phyloP scores from a whole-genome alignment of 441 rosid species.

The Rhodomyrtus psidioides region DNA sequence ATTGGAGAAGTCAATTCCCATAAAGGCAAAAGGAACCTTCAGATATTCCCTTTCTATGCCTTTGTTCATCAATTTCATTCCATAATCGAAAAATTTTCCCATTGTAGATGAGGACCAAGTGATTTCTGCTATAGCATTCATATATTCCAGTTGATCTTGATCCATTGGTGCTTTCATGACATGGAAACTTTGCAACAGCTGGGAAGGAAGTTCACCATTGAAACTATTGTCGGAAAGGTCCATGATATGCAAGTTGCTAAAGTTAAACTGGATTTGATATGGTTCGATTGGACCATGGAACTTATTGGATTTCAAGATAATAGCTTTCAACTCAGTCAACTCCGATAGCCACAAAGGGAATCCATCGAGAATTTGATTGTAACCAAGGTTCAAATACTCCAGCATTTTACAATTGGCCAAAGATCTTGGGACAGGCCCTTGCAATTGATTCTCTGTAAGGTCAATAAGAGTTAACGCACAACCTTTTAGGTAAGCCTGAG shows the following conservation, averaged over 20 bases:
- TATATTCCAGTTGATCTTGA: not conserved
- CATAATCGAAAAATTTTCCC: too few species aligned
- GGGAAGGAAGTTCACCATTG: too few species aligned
- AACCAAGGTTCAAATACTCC: not conserved
- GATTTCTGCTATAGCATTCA: too few species aligned
- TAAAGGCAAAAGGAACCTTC: too few species aligned
- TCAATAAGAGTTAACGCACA: fast-evolving
- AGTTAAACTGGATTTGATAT: too few species aligned
- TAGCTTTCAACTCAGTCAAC: not conserved
- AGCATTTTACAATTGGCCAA: not conserved
- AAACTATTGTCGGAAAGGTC: too few species aligned
- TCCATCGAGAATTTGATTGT: not conserved
- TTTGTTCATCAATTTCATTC: too few species aligned
- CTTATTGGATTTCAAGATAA: not conserved
- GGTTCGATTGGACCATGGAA: not conserved
- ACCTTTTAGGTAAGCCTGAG: not conserved
- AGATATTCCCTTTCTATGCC: too few species aligned
- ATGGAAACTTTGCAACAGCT: not conserved
- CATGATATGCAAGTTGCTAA: too few species aligned
- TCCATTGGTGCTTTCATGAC: not conserved
- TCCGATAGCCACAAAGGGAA: not conserved
- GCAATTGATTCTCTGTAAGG: not conserved
- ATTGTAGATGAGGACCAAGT: too few species aligned
- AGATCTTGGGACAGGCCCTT: not conserved
- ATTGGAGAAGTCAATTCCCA: too few species aligned